A percentile compares a stretch with the other conserved stretches of the same genome.
Evolutionary conservation across 345 rosid genomes (phyloP).

Genomic region (Euphorbia tirucalli): DNA sequence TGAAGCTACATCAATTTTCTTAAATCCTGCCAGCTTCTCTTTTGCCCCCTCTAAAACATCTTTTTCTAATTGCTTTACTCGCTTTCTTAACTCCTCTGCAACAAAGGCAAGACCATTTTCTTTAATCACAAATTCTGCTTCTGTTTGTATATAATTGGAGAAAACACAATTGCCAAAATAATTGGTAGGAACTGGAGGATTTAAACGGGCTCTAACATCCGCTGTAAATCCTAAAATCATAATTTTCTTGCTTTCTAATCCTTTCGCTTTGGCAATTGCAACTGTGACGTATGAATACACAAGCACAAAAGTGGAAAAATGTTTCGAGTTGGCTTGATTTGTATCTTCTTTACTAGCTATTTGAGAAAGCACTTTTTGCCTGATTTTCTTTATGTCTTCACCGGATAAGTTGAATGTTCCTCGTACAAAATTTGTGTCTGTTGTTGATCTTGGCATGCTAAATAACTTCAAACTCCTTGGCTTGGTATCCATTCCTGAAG

Average conservation of each 20-base stretch:
- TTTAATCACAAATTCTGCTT: not conserved
- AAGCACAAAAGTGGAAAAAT: slow-evolving; percentile 3
- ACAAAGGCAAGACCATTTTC: slow-evolving; percentile 6
- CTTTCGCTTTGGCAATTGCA: not conserved
- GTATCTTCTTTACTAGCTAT: not conserved
- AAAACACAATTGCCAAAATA: slow-evolving; percentile 20
- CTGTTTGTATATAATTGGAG: not conserved
- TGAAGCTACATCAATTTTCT: not conserved
- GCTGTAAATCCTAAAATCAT: not conserved
- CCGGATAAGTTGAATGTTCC: slow-evolving; percentile 13
- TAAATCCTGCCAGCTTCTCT: not conserved
- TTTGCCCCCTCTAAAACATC: not conserved
- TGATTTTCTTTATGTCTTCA: slow-evolving; percentile 7
- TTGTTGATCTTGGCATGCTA: not conserved
- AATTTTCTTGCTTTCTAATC: not conserved
- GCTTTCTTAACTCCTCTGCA: not conserved
- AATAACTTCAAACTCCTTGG: slow-evolving; percentile 5
- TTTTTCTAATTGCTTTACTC: slow-evolving; percentile 1
- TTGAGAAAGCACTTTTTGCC: not conserved
- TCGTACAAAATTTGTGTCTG: not conserved
- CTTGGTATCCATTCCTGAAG: not conserved
- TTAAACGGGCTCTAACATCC: slow-evolving; percentile 8
- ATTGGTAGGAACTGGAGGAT: slow-evolving; percentile 10
- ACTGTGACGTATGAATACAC: not conserved
- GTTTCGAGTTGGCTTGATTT: not conserved